Evolutionary conservation across 345 rosid species (phyloP), one percentile per base, ranked within the genome.

Genomic region (Arabidopsis arenosa): DNA sequence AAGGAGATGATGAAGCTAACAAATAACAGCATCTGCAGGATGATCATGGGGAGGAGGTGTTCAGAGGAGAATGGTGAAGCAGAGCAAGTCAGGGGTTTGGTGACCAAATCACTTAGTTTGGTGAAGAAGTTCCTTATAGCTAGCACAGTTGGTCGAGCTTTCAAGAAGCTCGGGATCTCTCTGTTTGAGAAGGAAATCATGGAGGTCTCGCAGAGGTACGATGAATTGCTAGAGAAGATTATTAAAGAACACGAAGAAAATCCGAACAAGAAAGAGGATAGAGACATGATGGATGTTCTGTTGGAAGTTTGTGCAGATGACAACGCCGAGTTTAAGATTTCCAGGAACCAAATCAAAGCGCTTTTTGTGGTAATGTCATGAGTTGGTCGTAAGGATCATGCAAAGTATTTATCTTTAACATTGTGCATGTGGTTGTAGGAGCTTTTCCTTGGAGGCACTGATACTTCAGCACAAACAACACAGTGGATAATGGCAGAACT

Each of bases 281-380:
- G 59, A 45, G 87, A 86, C 77, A 70, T 84, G 77, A 70, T 86
- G 82, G 87, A 86, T 84, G 47, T 75, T 73, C 79, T 86, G 15
- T 59, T 84, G 78, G 66, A 73, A 48, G 84, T 77, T 43, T 72
- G 35, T 78, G 63, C 76, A 13, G 82, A 83, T 62, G 59, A 81
- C 15, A 70, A 78, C 0, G 81, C 84, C 1, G 83, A 84, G 33
- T 67, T 54, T 8, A 80, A 62, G 79, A 78, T 86, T 43, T 58
- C 75, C 30, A 78, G 77, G 74, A 75, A 69, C 44, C 79, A 72
- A 6, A 75, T 86, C 66, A 84, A 84, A 77, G 69, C 75, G 36
- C 85, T 82, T 66, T 44, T 82, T 53, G 64, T 66, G 84, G 83
- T 86, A 82, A 63, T 3, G 51, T 21, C 49, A 0, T 68, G 43